Conservation (phyloP, 768 basidiomycete species). For the Calocera viscosa region DNA sequence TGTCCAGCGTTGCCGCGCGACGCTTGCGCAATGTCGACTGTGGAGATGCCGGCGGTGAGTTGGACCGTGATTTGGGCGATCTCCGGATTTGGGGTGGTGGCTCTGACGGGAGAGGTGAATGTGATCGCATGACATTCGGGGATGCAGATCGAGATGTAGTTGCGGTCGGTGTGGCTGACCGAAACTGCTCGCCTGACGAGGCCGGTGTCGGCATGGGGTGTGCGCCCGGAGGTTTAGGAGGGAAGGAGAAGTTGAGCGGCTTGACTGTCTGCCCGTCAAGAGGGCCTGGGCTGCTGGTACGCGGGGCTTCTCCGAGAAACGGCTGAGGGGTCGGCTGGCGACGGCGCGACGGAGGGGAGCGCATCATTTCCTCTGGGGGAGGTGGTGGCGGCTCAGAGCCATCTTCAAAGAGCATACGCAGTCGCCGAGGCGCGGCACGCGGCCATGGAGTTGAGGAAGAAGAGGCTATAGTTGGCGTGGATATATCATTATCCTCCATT, state of each 20-base stretch:
- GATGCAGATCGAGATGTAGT: not conserved
- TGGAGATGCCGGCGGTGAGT: not conserved
- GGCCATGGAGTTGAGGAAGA: conserved; percentile 17
- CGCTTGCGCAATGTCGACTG: not conserved
- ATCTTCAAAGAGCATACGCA: conserved; percentile 64
- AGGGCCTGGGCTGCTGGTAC: conserved; percentile 15
- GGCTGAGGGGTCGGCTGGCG: conserved; percentile 21
- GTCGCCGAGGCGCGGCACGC: conserved; percentile 52
- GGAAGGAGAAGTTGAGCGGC: conserved; percentile 18
- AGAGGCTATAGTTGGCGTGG: not conserved
- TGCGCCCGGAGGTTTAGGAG: conserved; percentile 15
- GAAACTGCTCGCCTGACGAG: not conserved
- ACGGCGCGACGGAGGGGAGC: conserved; percentile 13
- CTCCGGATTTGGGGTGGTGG: not conserved
- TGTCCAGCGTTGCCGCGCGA: not conserved
- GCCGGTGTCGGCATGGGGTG: not conserved
- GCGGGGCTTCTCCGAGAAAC: conserved; percentile 5
- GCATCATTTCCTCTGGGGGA: conserved; percentile 5
- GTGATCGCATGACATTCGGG: not conserved
- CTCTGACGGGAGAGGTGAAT: not conserved
- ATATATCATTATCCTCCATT: conserved; percentile 21
- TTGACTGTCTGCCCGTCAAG: conserved; percentile 19
- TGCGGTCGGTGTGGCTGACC: not conserved
- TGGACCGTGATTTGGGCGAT: not conserved
- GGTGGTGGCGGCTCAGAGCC: conserved; percentile 17